Evolutionary conservation across 495 filamentous ascomycete genomes (phyloP), one percentile per base, ranked within the genome.

Genomic region (Glarea lozoyensis): DNA sequence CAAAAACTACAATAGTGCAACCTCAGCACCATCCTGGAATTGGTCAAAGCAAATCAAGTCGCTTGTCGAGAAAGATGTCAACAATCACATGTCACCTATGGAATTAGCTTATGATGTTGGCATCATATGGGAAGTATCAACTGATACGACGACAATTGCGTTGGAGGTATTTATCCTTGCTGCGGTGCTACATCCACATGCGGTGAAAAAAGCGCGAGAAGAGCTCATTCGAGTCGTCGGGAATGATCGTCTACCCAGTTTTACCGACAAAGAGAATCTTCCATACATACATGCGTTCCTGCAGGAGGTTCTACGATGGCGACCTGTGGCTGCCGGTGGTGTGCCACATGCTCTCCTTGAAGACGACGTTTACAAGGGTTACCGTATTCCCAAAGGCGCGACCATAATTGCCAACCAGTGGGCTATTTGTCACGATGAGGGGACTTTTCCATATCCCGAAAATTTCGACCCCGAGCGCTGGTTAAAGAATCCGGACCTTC

Each of bases 181-280:
- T n/a, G 35, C 35, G 4, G 35, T 42, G 13, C 27, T 32, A 4
- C 16, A 32, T 30, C 24, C 24, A 13, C 19, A 31, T 3, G 16
- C 21, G 4, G 16, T 42, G 4, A 42, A 33, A 17, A 27, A 24
- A 20, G 40, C 40, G 10, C 75, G 75, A 37, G 64, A 60, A 29
- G 74, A 79, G 48, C 53, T 81, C 1, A 73, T 79, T 53, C 40
- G 54, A 7, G 69, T 78, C 2, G 59, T 79, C 20, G 75, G 75
- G 9, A 25, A 37, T 2, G 61, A 61, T 13, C 60, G 74, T 0
- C 52, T 70, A 3, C 76, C 76, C 0, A 67, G 57, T 15, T 59
- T 67, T 33, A 61, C 67, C 25, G 71, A 76, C 47, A 36, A 66
- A 9, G 45, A 54, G 3, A 58, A 57, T 2, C 52, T 77, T 0